Evolutionary conservation across 2,329 filamentous ascomycete genomes (phyloP), one percentile per base, ranked within the genome.

Genomic region (Dactylellina drechsleri): DNA sequence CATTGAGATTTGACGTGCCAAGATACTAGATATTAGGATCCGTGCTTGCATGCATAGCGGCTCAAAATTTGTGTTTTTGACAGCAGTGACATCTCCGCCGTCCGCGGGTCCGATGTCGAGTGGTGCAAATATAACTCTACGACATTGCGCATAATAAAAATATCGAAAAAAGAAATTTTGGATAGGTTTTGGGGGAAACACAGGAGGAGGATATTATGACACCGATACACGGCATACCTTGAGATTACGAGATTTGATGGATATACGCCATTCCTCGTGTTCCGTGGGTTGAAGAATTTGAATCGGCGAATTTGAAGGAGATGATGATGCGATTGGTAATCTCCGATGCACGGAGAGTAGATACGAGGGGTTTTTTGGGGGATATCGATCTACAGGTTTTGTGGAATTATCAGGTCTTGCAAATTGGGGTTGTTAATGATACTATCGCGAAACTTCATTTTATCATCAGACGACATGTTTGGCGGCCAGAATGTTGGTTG

Each of bases 401-500:
- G 13, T 47, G 43, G 43, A 18, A n/a, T 15, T 47, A 7, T 47
- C 43, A 47, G n/a, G 13, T 47, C n/a, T 47, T 47, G 13, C 6
- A 6, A 23, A 23, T 23, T 23, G 13, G 43, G 2, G 43, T 47
- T 15, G 7, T 18, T 41, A n/a, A 12, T 43, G 54, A 18, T 45
- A 26, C 2, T 58, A 58, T 58, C 54, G 18, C 18, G 18, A 12
- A 47, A 31, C 16, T 23, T 43, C 66, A 62, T 70, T 62, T 26
- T 41, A 49, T 41, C 15, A 43, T 40, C 47, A 49, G 53, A 57
- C 49, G 40, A 26, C 49, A 60, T 52, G 52, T 54, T 49, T 8
- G 26, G 20, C 23, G 49, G 15, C 13, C 15, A 70, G 57, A 70
- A 70, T 70, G 66, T 47, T 70, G 50, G 57, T 36, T 47, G 18